Percentiles rank a stretch among this genome's conserved stretches.
phyloP scores from a whole-genome alignment of 2,329 filamentous ascomycete species.

The Akanthomyces dipterigenus region DNA sequence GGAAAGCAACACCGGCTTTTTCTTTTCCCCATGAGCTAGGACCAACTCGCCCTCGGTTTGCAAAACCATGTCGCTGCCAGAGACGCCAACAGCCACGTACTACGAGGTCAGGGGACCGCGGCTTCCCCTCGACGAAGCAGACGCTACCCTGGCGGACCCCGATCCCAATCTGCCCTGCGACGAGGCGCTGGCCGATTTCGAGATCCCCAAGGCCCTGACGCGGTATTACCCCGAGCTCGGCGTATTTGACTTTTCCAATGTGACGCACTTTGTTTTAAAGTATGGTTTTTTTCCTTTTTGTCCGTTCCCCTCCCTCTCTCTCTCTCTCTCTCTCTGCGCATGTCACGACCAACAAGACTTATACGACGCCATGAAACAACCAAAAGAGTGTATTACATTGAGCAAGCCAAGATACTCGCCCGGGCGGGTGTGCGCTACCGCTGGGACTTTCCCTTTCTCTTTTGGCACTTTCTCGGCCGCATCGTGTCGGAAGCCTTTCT shows the following conservation, averaged over 20 bases:
- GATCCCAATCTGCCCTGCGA: neutral
- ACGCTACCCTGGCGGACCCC: neutral
- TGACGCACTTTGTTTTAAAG: neutral
- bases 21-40: too few relatives aligned
- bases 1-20: too few relatives aligned
- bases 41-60: too few relatives aligned
- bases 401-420: neutral
- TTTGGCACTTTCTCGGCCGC: slow-evolving; percentile 1
- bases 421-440: neutral
- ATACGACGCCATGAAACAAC: neutral
- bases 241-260: neutral
- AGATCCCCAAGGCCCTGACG: neutral
- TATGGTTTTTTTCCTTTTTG: neutral
- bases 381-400: neutral
- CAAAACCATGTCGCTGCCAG: too few relatives aligned
- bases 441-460: neutral
- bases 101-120: neutral
- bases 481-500: neutral
- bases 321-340: neutral
- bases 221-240: neutral
- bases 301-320: neutral
- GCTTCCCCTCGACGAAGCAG: neutral
- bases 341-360: neutral
- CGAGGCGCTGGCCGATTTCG: neutral
- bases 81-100: too few relatives aligned